Evolutionary conservation across 805 yeast species (phyloP).

Genomic region (Pichia deserticola): DNA sequence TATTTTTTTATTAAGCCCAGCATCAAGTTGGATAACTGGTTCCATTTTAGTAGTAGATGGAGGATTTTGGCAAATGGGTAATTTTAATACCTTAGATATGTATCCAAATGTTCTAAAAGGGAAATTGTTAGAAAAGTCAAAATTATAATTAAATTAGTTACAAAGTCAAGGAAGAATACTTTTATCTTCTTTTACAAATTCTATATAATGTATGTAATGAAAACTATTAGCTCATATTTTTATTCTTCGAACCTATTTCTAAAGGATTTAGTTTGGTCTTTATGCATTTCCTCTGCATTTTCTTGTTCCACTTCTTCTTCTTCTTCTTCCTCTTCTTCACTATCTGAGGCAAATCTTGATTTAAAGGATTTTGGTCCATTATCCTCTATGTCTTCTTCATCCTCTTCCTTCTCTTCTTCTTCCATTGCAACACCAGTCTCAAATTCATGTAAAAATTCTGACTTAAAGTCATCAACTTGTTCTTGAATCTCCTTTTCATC

Average conservation of each 20-base stretch:
- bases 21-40: constrained; percentile 73
- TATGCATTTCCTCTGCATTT: neutral
- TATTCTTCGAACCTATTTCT: neutral
- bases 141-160: constrained; percentile 12
- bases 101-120: constrained; percentile 38
- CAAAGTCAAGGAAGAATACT: too few relatives aligned
- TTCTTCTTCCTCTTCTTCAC: constrained; percentile 1
- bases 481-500: constrained; percentile 31
- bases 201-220: neutral
- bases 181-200: too few relatives aligned
- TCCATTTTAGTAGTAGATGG: constrained; percentile 82
- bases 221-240: too few relatives aligned
- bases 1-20: constrained; percentile 74
- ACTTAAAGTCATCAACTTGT: constrained; percentile 11
- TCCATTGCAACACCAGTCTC: constrained; percentile 4
- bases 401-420: neutral
- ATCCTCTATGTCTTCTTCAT: neutral
- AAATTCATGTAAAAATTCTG: constrained; percentile 5
- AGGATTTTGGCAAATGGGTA: constrained; percentile 79
- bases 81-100: constrained; percentile 22
- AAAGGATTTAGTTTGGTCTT: neutral
- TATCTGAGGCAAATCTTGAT: constrained; percentile 10
- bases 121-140: constrained; percentile 20
- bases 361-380: neutral
- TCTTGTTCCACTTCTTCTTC: neutral